These are phyloP conservation scores for Fistulina hepatica DNA, from an alignment of 1,284 basidiomycete species.

Conservation along the genomic window DNA sequence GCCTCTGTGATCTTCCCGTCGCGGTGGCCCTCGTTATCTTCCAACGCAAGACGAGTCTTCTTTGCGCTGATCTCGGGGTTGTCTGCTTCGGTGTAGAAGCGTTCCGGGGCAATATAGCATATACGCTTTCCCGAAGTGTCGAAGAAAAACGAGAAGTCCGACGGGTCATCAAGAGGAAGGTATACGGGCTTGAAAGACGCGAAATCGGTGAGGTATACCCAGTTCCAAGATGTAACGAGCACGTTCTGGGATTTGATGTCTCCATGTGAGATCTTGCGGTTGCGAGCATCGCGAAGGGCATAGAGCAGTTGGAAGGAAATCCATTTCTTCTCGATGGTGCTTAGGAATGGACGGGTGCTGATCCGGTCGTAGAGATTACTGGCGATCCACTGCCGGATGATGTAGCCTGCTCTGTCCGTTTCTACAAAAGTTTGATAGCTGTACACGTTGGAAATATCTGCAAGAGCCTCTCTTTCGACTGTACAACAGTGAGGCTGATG, in stretches of 20 bases:
- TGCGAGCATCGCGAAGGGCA: slow-evolving; percentile 75
- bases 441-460: slow-evolving; percentile 82
- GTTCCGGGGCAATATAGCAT: slow-evolving; percentile 94
- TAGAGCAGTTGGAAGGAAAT: slow-evolving; percentile 90
- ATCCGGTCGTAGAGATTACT: slow-evolving; percentile 96
- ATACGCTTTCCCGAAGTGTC: slow-evolving; percentile 90
- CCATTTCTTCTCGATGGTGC: slow-evolving; percentile 94
- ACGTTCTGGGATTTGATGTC: slow-evolving; percentile 99
- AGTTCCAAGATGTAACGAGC: slow-evolving; percentile 93
- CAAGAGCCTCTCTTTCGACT: slow-evolving; percentile 80
- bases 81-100: slow-evolving; percentile 76
- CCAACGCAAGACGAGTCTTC: slow-evolving; percentile 39
- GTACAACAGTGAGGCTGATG: slow-evolving; percentile 7
- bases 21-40: slow-evolving; percentile 36
- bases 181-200: slow-evolving; percentile 95
- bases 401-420: slow-evolving; percentile 93
- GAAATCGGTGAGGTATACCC: slow-evolving; percentile 94
- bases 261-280: slow-evolving; percentile 83
- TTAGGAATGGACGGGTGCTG: slow-evolving; percentile 93
- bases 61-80: slow-evolving; percentile 62
- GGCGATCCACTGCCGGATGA: slow-evolving; percentile 90
- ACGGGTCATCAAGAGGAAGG: slow-evolving; percentile 92
- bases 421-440: slow-evolving; percentile 88
- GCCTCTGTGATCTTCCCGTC: slow-evolving; percentile 85
- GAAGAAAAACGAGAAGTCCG: slow-evolving; percentile 97